Evolutionary conservation across 139 green algal genomes (phyloP).

Genomic region (Volvox reticuliferus): DNA sequence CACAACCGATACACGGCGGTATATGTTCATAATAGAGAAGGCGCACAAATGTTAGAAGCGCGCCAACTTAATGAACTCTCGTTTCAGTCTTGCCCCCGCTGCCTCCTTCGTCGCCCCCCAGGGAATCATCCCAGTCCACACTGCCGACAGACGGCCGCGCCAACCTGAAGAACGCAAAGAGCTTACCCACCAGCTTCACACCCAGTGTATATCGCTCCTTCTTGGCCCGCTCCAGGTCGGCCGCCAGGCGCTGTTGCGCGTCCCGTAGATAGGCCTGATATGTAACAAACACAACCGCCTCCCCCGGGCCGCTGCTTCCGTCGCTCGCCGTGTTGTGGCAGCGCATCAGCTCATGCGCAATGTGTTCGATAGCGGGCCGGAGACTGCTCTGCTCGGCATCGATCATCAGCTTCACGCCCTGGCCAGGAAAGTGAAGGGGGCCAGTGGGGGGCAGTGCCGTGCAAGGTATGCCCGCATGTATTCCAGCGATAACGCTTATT

Average conservation of each 20-base stretch:
- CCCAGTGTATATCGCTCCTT: constrained; percentile 75
- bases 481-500: no score
- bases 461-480: no score
- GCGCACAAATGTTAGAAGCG: no score
- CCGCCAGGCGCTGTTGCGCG: constrained; percentile 61
- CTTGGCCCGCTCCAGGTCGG: constrained; percentile 78
- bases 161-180: no score
- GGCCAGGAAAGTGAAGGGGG: neutral
- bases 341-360: constrained; percentile 77
- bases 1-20: no score
- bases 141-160: no score
- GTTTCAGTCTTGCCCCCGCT: no score
- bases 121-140: no score
- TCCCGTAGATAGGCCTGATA: constrained; percentile 91
- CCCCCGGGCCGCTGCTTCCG: neutral
- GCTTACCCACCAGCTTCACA: constrained; percentile 79
- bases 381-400: constrained; percentile 37
- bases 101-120: no score
- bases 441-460: no score
- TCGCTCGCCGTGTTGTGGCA: constrained; percentile 72
- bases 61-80: no score
- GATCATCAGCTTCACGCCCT: constrained; percentile 51
- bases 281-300: constrained; percentile 77
- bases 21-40: no score
- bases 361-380: constrained; percentile 84